Percentiles rank a stretch among this genome's conserved stretches.
phyloP scores from a whole-genome alignment of 345 rosid species.

The Camelina hispida region DNA sequence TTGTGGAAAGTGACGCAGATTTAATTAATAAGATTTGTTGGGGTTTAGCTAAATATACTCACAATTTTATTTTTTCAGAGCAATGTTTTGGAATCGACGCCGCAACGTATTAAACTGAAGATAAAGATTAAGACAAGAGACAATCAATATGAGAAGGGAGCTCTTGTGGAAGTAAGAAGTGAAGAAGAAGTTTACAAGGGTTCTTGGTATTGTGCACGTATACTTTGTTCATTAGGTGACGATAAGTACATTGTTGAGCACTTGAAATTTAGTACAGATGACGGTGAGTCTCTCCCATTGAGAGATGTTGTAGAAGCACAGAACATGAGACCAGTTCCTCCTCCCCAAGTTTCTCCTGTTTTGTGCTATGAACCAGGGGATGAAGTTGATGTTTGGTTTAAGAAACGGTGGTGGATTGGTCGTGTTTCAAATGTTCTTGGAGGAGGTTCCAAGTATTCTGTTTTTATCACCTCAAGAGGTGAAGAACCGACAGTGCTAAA shows the following conservation, averaged over 20 bases:
- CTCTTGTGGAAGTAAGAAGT: conserved; percentile 55
- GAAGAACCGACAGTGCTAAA: conserved; percentile 47
- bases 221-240: conserved; percentile 45
- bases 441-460: conserved; percentile 41
- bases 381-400: conserved; percentile 66
- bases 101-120: conserved; percentile 42
- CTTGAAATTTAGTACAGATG: conserved; percentile 47
- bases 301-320: conserved; percentile 46
- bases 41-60: neutral
- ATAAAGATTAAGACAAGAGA: conserved; percentile 27
- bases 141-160: conserved; percentile 36
- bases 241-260: conserved; percentile 60
- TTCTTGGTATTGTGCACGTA: conserved; percentile 61
- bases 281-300: conserved; percentile 49
- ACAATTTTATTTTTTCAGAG: conserved; percentile 27
- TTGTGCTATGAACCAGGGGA: conserved; percentile 43
- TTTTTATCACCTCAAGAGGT: conserved; percentile 45
- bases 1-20: neutral
- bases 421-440: conserved; percentile 46
- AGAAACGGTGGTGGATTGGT: conserved; percentile 73
- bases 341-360: conserved; percentile 43
- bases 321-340: conserved; percentile 63
- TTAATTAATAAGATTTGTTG: neutral
- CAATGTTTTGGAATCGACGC: conserved; percentile 16
- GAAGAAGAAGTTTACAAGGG: conserved; percentile 63